Evolutionary conservation across 805 yeast genomes (phyloP), one percentile per base, ranked within the genome.

Genomic region (Candida loeiensis): DNA sequence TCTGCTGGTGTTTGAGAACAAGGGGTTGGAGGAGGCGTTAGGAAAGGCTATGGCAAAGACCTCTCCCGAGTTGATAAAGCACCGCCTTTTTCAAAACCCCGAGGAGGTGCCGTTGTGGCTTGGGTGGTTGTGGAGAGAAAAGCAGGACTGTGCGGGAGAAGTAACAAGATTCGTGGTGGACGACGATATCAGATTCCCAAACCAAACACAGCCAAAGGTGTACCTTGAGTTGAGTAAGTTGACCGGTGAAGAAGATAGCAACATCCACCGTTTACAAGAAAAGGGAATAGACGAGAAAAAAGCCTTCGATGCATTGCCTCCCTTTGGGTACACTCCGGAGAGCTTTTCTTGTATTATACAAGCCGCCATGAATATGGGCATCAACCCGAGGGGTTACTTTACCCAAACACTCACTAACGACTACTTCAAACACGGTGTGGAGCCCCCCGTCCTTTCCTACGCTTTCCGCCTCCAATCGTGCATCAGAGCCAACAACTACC

Each of bases 391-490:
- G n/a, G 63, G 61, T 2, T 21, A 34, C 16, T 52, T 52, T 33
- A 45, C 51, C 5, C 39, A 47, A 8, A 26, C 37, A 7, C 26
- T 59, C 4, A 44, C 46, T 15, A 40, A 45, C 21, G 41, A 47
- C 30, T 55, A 58, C 36, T 16, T 16, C 3, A 21, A 24, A 15
- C 18, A 37, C 19, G 34, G 21, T 2, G 35, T 36, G 21, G 57
- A 51, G 36, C 51, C 46, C 15, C 45, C 53, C 25, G 47, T 56
- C 6, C 32, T 49, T 17, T 52, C 61, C 1, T 66, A 51, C 48
- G 63, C 61, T 42, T 37, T 48, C 26, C 41, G 62, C 28, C 45
- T 68, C 6, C 71, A 64, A 33, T 39, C 41, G 14, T 61, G 65
- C 1, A 51, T 64, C 15, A 20, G 34, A 8, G 6, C 11, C 2